Evolutionary conservation across 768 basidiomycete genomes (phyloP), one percentile per base, ranked within the genome.

Genomic region (Leccinum obscurum): DNA sequence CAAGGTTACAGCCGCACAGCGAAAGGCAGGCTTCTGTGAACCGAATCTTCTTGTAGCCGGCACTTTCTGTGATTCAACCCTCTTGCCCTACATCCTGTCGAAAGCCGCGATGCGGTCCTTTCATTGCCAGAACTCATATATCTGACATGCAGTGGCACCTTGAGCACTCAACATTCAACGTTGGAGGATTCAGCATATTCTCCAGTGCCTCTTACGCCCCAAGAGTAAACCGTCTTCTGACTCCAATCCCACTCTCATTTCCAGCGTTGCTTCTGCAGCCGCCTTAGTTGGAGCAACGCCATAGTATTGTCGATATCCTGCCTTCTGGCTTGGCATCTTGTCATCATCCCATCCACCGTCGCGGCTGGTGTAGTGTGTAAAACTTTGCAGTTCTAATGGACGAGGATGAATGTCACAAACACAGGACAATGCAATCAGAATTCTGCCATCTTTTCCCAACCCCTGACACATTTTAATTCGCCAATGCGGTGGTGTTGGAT

Each of bases 331-430:
- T 55, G 71, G 71, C 10, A 35, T 51, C 6, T 24, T 72, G 24
- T 50, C 0, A 14, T 73, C 46, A 58, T 61, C 46, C 69, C 71
- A 20, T 55, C 64, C 35, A 67, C 51, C 1, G 57, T 72, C 52
- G 22, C 65, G 14, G 52, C 69, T 6, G 73, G 73, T 1, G 71
- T 71, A 3, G 73, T 75, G 37, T 53, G 65, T 58, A 8, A 35
- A 41, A 13, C 48, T 15, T 17, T 32, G 3, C 22, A 15, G 10
- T 26, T 46, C 4, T 10, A 11, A 6, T 17, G 28, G 17, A 49
- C 10, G 17, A 28, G 26, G 49, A 56, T 71, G 26, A 72, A 46
- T 3, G 17, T 52, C 3, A 22, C 5, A 22, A 30, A 54, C 7
- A 17, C 11, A 17, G 71, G 71, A 57, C 17, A 13, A 54, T 71